Conservation (phyloP, 257 asterid genomes). For the Plantago ovata region DNA sequence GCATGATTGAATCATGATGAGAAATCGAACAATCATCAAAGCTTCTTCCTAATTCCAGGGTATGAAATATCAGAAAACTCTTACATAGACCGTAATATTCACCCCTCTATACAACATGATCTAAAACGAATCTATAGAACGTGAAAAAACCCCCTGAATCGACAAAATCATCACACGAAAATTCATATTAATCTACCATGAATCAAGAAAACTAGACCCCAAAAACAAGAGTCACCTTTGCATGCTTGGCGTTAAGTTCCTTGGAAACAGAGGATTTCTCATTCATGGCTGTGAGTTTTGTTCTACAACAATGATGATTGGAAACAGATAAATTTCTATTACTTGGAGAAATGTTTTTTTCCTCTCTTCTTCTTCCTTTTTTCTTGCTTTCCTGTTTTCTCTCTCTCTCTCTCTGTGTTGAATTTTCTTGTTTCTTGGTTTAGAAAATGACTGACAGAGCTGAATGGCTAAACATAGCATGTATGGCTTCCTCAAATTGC, state of each 20-base stretch:
- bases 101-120: no score
- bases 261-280: conserved; percentile 78
- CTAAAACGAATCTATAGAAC: no score
- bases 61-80: no score
- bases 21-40: not conserved
- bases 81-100: no score
- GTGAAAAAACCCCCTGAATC: no score
- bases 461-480: conserved; percentile 32
- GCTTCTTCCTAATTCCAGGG: not conserved
- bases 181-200: no score
- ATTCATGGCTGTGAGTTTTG: conserved; percentile 45
- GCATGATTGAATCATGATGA: no score
- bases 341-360: no score
- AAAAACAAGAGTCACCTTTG: conserved; percentile 45
- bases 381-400: not conserved
- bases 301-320: conserved; percentile 4
- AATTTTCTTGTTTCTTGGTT: not conserved
- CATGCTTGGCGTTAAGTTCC: conserved; percentile 77
- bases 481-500: conserved; percentile 22
- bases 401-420: conserved; percentile 6
- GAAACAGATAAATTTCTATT: not conserved
- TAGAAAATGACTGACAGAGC: conserved; percentile 12
- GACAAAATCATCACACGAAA: no score
- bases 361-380: no score
- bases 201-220: not conserved